Evolutionary conservation across 2,329 filamentous ascomycete species (phyloP), one percentile per base, ranked within the genome.

Genomic region (Apiospora sp.): DNA sequence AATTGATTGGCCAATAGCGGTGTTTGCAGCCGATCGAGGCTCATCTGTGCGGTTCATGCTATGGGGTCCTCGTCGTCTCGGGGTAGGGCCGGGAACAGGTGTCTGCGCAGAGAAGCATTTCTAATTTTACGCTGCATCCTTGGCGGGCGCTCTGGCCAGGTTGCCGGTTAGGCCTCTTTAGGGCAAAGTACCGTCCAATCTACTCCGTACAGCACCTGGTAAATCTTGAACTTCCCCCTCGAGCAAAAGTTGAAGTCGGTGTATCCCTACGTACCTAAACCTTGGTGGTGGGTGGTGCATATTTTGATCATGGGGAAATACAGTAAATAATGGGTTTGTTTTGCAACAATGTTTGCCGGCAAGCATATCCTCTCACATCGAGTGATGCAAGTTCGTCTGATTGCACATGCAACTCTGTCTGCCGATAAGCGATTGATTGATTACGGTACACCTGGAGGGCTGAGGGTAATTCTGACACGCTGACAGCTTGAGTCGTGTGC

Each of bases 11-110:
- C 54, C 54, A 61, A 61, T 61, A 30, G 34, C 27, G 54, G 27
- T 19, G 16, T 37, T 22, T 61, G 54, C 54, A n/a, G 27, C 14
- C 19, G 30, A 61, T 61, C 27, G 30, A 37, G 30, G 22, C 22
- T 41, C 34, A 64, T 64, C 58, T 41, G 34, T 64, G 58, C 58
- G 34, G 34, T 64, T 64, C 41, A 64, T 64, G 58, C 58, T 61
- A 61, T 61, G 54, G 54, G 37, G 30, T 34, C 19, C 54, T 16
- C 16, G 7, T 8, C 16, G 54, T 22, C 16, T 48, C 27, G 54
- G 54, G 30, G 54, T 19, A n/a, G 54, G 13, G 10, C 54, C 19
- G 19, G 34, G 58, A 41, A 8, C 19, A 61, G 4, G 7, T 34
- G 30, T 37, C 30, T 61, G 54, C 54, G 54, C 30, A 24, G n/a